phyloP scores from a whole-genome alignment of 2,329 filamentous ascomycete species.

The Calonectria naviculata region DNA sequence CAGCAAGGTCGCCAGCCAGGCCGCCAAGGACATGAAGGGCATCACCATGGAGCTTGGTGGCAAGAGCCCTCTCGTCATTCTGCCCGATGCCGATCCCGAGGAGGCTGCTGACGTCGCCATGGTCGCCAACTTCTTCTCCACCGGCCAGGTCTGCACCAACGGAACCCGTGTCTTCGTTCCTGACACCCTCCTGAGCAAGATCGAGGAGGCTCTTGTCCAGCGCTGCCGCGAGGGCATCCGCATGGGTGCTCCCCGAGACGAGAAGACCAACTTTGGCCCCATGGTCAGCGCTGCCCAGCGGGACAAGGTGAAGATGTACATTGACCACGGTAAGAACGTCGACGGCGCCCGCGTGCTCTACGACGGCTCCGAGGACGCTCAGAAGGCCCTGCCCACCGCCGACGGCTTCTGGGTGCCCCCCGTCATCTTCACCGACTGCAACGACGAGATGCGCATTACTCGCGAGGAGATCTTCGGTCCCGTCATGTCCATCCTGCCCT shows the following conservation, averaged over 20 bases:
- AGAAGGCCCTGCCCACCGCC: constrained; percentile 57
- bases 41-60: constrained; percentile 94
- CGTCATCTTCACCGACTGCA: constrained; percentile 89
- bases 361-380: constrained; percentile 74
- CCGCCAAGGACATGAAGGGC: constrained; percentile 85
- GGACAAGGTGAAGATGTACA: constrained; percentile 83
- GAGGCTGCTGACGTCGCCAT: constrained; percentile 89
- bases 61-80: constrained; percentile 83
- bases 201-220: constrained; percentile 73
- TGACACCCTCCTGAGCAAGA: constrained; percentile 69
- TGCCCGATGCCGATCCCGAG: constrained; percentile 82
- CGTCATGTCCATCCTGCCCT: constrained; percentile 84
- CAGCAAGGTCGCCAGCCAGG: constrained; percentile 81
- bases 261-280: constrained; percentile 84
- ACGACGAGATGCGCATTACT: constrained; percentile 82
- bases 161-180: constrained; percentile 90
- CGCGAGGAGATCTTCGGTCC: constrained; percentile 91
- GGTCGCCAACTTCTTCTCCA: constrained; percentile 94
- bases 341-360: constrained; percentile 81
- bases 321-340: constrained; percentile 76
- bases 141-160: constrained; percentile 93
- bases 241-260: constrained; percentile 78
- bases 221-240: constrained; percentile 74
- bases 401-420: constrained; percentile 87
- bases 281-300: constrained; percentile 80